Base-by-base conservation (phyloP, 106 monocot genomes). In the Narthecium ossifragum region DNA sequence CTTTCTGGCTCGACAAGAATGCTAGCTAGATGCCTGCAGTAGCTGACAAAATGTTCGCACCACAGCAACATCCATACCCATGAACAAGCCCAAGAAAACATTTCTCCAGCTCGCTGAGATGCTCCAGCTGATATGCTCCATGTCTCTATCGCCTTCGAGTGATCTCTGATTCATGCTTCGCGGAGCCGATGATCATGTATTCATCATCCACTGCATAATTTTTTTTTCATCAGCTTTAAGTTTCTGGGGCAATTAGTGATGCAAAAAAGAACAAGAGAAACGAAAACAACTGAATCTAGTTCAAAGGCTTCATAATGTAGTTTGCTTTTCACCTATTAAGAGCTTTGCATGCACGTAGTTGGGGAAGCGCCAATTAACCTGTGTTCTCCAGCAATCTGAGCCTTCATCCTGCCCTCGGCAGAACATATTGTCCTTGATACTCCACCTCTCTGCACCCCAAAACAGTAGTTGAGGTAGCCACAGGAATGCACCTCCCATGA, bases 151-250 rank as follows among this genome's bases (percentile, higher is more conserved):
- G n/a, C 81, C 86, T 13, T 71, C 86, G 15, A 86, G 74, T n/a
- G 86, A 86, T 65, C 86, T 53, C 51, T 86, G 77, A 68, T 87
- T 82, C 46, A 82, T 34, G 66, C 82, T 87, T n/a, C 8, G 87
- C 87, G 2, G 87, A 87, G 38, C 87, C 87, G 15, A 87, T 31
- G 30, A 87, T 75, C 31, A 87, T 64, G 50, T 87, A 87, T 62
- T 87, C 87, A 25, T 87, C 82, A 46, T 87, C 87, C 41, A 87
- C 82, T 82, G 66, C 38, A 60, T 13, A 4, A 10, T 43, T 13
- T 10, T 39, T 3, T 3, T 11, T 39, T 1, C 39, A 39, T 11
- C 15, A n/a, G n/a, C n/a, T n/a, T 1, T 39, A 39, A 39, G 39
- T 11, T 39, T 11, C 39, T 15, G 39, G 9, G 12, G 15, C 15